phyloP scores from a whole-genome alignment of 352 stramenopile species.

The Globisporangium cystogenes region DNA sequence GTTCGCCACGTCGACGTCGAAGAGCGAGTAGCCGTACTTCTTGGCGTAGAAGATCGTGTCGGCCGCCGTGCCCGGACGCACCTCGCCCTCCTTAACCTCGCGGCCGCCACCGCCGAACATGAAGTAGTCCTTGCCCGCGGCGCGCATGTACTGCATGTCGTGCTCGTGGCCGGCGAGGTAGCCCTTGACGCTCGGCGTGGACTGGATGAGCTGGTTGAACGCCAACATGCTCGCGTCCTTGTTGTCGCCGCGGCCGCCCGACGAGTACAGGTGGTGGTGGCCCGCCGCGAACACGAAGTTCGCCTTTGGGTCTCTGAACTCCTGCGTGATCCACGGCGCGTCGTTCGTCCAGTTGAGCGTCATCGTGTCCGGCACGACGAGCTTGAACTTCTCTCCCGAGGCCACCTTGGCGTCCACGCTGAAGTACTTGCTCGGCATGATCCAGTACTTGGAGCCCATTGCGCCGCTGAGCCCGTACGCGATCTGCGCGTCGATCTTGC shows the following conservation, averaged over 20 bases:
- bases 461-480: slow-evolving; percentile 15
- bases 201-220: slow-evolving; percentile 9
- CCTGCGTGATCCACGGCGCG: slow-evolving; percentile 17
- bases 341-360: slow-evolving; percentile 19
- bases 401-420: slow-evolving; percentile 19
- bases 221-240: slow-evolving; percentile 5
- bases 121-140: slow-evolving; percentile 7
- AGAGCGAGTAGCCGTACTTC: slow-evolving; percentile 9
- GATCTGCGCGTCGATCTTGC: slow-evolving; percentile 28
- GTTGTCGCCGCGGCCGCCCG: slow-evolving; percentile 11
- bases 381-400: slow-evolving; percentile 21
- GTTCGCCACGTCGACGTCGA: slow-evolving; percentile 8
- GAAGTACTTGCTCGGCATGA: slow-evolving; percentile 34
- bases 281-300: too few relatives aligned
- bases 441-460: slow-evolving; percentile 25
- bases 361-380: slow-evolving; percentile 25
- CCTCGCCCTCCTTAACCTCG: slow-evolving; percentile 3
- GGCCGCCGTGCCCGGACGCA: slow-evolving; percentile 5
- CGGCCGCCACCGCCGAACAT: slow-evolving; percentile 12
- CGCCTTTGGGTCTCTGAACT: slow-evolving; percentile 17
- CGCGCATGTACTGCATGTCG: slow-evolving; percentile 12
- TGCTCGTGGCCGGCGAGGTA: slow-evolving; percentile 11
- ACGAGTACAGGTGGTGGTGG: slow-evolving; percentile 8
- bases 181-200: slow-evolving; percentile 5
- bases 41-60: slow-evolving; percentile 9